Evolutionary conservation across 257 asterid genomes (phyloP), one percentile per base, ranked within the genome.

Genomic region (Voacanga thouarsii): DNA sequence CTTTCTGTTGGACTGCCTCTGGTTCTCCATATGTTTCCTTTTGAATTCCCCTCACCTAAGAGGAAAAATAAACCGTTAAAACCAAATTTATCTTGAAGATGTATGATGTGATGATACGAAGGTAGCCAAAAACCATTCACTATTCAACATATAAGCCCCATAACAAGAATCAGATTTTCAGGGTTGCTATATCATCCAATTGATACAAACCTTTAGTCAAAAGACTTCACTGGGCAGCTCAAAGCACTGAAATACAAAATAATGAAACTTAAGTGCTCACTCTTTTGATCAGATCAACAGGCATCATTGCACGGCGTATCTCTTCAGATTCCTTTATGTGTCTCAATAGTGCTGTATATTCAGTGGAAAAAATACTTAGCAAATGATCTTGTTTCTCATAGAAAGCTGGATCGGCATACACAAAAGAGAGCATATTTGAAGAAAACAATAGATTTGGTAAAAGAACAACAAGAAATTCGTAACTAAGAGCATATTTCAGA

Each of bases 251-350:
- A 47, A 18, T 14, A 57, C 41, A 24, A 66, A 37, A 60, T 30
- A 37, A 19, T 73, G 61, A 18, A 26, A 75, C 60, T 65, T 56
- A 69, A 3, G 61, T 57, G 77, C 97, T 50, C 78, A 92, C 99
- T 82, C 99, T 95, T 86, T 67, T 86, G 77, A 95, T 93, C 74
- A 95, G 93, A 79, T 95, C 92, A 78, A 87, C 83, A 41, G 99
- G 99, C 69, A 93, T 81, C 94, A 93, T 84, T 60, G 87, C 71
- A 16, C 88, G 94, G 1, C 98, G 90, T 68, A 93, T 86, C 79
- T 89, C 96, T 84, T 88, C 97, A 50, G 97, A 92, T 84, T 91
- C 99, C 88, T 80, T 88, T 56, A 91, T 80, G 68, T 89, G 84
- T 78, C 88, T 78, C 79, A 78, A 69, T 51, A 89, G 78, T 84